Conservation (phyloP, 2,329 filamentous ascomycete genomes). For the Colletotrichum sp. region DNA sequence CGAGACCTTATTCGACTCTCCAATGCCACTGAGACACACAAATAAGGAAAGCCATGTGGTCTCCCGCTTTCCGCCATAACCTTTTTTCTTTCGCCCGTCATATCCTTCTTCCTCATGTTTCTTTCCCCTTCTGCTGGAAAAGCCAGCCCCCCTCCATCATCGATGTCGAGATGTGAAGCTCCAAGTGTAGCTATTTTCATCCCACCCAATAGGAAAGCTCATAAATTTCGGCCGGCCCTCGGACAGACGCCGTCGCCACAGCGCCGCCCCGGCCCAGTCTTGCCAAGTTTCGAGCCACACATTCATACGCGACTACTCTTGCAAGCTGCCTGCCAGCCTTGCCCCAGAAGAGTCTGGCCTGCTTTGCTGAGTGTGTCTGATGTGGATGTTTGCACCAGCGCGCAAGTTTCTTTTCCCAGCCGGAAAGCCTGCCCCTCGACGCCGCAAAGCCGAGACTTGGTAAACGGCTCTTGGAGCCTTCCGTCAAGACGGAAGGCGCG, state of each 20-base stretch:
- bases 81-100: background rate
- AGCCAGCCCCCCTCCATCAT: background rate
- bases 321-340: background rate
- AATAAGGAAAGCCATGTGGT: slow-evolving; percentile 1
- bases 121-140: background rate
- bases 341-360: background rate
- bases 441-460: background rate
- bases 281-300: background rate
- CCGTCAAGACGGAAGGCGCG: background rate
- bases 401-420: background rate
- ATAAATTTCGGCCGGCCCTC: background rate
- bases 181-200: background rate
- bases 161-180: background rate
- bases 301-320: background rate
- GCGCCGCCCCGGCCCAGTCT: background rate
- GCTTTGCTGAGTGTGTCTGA: background rate
- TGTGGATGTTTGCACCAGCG: background rate
- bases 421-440: background rate
- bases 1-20: background rate
- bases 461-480: background rate
- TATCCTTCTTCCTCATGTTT: background rate
- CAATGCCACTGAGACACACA: background rate
- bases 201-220: background rate
- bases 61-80: background rate
- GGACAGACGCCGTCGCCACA: background rate